phyloP scores from a whole-genome alignment of 163 green algal species.

The Smithsoniella earleae region DNA sequence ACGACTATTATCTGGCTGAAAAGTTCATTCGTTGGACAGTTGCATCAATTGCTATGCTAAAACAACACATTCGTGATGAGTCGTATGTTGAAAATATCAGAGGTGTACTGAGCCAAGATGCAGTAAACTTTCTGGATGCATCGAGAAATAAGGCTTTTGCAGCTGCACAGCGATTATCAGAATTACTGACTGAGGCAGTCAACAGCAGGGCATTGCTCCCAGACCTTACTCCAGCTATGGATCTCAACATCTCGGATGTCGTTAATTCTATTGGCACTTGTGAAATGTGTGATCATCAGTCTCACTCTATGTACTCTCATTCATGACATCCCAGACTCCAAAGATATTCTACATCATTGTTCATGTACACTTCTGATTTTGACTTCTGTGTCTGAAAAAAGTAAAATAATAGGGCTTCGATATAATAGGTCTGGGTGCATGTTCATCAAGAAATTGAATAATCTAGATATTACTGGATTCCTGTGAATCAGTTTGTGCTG shows the following conservation, averaged over 20 bases:
- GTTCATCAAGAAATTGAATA: too few species aligned
- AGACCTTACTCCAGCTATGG: constrained; percentile 19
- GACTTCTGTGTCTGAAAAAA: too few species aligned
- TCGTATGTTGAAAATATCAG: constrained; percentile 7
- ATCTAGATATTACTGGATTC: too few species aligned
- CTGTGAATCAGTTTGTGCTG: too few species aligned
- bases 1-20: constrained; percentile 5
- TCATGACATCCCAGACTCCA: too few species aligned
- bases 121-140: background rate
- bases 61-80: constrained; percentile 22
- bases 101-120: background rate
- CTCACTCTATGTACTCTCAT: background rate
- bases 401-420: too few species aligned
- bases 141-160: background rate
- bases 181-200: background rate
- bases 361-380: too few species aligned
- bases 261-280: constrained; percentile 24
- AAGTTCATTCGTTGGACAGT: constrained; percentile 17
- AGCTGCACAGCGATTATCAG: background rate
- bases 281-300: constrained; percentile 16
- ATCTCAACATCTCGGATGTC: constrained; percentile 22
- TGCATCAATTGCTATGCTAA: constrained; percentile 11
- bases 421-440: too few species aligned
- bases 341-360: too few species aligned
- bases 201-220: background rate